Conservation (phyloP, 2,329 filamentous ascomycete species). For the Colletotrichum tropicicola region DNA sequence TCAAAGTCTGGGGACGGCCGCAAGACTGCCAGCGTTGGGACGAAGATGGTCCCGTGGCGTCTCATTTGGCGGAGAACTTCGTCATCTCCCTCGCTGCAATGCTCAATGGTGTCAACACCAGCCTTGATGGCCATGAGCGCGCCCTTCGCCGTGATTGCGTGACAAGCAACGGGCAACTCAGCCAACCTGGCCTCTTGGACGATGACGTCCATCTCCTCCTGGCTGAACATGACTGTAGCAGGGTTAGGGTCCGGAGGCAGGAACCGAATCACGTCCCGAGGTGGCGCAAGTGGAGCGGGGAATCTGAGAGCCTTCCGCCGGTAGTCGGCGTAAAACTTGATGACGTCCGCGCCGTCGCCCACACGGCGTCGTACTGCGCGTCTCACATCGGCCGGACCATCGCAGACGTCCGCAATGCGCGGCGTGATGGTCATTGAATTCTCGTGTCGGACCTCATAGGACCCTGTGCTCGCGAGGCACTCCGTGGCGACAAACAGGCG, state of each 20-base stretch:
- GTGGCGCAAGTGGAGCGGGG: conserved; percentile 38
- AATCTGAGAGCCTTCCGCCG: conserved; percentile 53
- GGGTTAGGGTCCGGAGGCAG: conserved; percentile 45
- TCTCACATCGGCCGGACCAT: conserved; percentile 56
- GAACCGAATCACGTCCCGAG: conserved; percentile 35
- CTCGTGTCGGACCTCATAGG: conserved; percentile 59
- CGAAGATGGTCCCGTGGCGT: conserved; percentile 55
- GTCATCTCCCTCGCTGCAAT: conserved; percentile 47
- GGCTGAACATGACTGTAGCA: conserved; percentile 53
- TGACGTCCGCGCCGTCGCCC: conserved; percentile 57
- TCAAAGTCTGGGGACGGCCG: conserved; percentile 3
- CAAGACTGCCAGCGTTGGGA: conserved; percentile 59
- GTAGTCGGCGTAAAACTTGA: conserved; percentile 63
- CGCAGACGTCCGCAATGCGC: conserved; percentile 51
- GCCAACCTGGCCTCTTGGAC: conserved; percentile 55
- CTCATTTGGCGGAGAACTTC: conserved; percentile 54
- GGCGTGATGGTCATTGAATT: conserved; percentile 44
- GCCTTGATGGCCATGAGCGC: conserved; percentile 55
- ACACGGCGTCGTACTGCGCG: conserved; percentile 55
- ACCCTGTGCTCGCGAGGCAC: conserved; percentile 56
- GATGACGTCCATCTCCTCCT: conserved; percentile 59
- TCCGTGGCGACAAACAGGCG: conserved; percentile 64
- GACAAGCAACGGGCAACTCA: conserved; percentile 51
- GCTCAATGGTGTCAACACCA: conserved; percentile 58
- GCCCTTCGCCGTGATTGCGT: conserved; percentile 50